Evolutionary conservation across 345 rosid genomes (phyloP), one percentile per base, ranked within the genome.

Genomic region (Stellera chamaejasme): DNA sequence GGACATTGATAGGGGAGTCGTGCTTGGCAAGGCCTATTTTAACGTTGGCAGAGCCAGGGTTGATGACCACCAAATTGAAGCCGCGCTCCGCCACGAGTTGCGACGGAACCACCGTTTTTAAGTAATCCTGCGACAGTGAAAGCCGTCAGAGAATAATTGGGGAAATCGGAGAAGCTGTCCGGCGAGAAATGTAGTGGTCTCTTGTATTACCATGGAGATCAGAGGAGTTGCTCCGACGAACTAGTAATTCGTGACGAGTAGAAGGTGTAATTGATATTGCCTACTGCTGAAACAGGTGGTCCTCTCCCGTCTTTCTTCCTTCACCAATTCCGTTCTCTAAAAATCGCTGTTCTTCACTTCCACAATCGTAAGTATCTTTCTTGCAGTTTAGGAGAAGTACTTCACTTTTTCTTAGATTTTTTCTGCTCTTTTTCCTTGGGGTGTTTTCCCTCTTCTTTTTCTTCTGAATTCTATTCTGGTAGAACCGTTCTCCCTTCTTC

Each of bases 1-100:
- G 89, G 45, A 84, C 52, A 63, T 52, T 78, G 55, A 78, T 70
- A 26, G 97, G 99, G 58, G 76, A 51, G 25, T 89, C 99, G 60
- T 93, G 85, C 28, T 68, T 73, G 54, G 97, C 97, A 25, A 86
- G 73, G 55, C 99, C 97, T 27, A 93, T 78, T 69, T 89, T 82
- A 59, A 93, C 54, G 68, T 61, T 75, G 11, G 81, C 91, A 62
- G 99, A 93, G 39, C 99, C 98, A 2, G 89, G 88, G 66, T 93
- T 89, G 58, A 93, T 81, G 63, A 92, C 87, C 45, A 92, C 94
- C 42, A 92, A 72, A 63, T 86, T 84, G 56, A 87, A 77, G 66
- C 99, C 99, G 59, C 99, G 82, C 67, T 89, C 99, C 19, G 83
- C 23, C 8, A 93, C 60, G 50, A 93, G 82, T 63, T 93, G 97